Evolutionary conservation across 1,139 yeast species (phyloP).

Genomic region (Magnusiomyces suaveolens): DNA sequence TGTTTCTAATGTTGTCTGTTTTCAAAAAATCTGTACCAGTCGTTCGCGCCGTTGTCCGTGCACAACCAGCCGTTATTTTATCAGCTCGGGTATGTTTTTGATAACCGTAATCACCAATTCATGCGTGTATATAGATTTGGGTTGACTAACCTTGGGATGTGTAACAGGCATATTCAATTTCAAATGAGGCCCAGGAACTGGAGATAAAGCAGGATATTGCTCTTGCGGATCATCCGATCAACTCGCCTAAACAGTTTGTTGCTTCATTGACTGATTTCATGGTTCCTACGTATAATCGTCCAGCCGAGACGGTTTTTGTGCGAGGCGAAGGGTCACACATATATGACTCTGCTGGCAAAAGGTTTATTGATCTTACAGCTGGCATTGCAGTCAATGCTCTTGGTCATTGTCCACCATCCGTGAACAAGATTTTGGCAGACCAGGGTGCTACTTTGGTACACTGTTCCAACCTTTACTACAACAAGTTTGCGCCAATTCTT

Average conservation of each 20-base stretch:
- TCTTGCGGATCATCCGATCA: background rate
- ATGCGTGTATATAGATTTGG: no score
- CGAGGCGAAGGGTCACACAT: constrained; percentile 66
- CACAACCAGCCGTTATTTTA: constrained; percentile 4
- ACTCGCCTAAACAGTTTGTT: constrained; percentile 25
- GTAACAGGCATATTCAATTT: background rate
- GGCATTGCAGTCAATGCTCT: constrained; percentile 95
- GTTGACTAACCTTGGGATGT: no score
- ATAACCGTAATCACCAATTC: no score
- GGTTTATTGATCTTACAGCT: constrained; percentile 83
- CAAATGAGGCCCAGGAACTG: background rate
- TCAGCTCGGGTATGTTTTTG: constrained; percentile 8
- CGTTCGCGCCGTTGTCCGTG: constrained; percentile 8
- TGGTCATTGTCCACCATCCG: constrained; percentile 74
- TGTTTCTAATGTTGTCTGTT: background rate
- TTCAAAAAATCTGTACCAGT: background rate
- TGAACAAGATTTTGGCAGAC: constrained; percentile 57
- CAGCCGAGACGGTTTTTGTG: constrained; percentile 44
- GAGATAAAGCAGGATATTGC: background rate
- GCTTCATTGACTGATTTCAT: constrained; percentile 43
- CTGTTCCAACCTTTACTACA: constrained; percentile 76
- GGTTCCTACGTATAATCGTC: constrained; percentile 79
- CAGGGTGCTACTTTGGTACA: constrained; percentile 72
- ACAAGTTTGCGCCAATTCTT: constrained; percentile 73
- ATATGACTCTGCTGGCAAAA: constrained; percentile 68